phyloP scores from a whole-genome alignment of 225 moss, liverwort and hornwort genomes.

The Bryoerythrophyllum caledonicum region DNA sequence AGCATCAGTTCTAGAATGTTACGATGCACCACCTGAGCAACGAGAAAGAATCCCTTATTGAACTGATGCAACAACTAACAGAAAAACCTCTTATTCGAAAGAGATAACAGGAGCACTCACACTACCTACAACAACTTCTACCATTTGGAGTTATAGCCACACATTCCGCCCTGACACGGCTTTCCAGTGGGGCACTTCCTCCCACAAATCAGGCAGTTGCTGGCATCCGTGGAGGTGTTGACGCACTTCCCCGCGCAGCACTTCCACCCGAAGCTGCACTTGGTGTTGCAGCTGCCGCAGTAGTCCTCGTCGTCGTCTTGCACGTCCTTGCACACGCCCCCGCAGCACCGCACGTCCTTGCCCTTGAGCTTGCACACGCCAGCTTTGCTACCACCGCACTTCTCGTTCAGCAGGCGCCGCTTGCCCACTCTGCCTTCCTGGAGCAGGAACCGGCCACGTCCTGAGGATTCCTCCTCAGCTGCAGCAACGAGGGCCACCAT shows the following conservation, averaged over 20 bases:
- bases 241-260: slow-evolving; percentile 1
- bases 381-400: not conserved
- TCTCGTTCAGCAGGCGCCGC: not conserved
- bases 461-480: not conserved
- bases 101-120: too few species aligned
- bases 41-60: not conserved
- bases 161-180: not conserved
- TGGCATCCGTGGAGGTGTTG: not conserved
- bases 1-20: too few species aligned
- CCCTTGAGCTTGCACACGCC: not conserved
- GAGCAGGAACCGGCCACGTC: not conserved
- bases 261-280: not conserved
- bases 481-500: not conserved
- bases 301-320: not conserved
- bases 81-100: not conserved
- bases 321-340: not conserved
- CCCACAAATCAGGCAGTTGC: not conserved
- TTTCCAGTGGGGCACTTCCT: not conserved
- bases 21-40: not conserved
- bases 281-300: not conserved
- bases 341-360: not conserved
- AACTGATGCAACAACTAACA: not conserved
- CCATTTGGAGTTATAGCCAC: not conserved
- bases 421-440: not conserved
- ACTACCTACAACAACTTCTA: not conserved